Evolutionary conservation across 129 eudicot species (phyloP).

Genomic region (Saussurea involucrata): DNA sequence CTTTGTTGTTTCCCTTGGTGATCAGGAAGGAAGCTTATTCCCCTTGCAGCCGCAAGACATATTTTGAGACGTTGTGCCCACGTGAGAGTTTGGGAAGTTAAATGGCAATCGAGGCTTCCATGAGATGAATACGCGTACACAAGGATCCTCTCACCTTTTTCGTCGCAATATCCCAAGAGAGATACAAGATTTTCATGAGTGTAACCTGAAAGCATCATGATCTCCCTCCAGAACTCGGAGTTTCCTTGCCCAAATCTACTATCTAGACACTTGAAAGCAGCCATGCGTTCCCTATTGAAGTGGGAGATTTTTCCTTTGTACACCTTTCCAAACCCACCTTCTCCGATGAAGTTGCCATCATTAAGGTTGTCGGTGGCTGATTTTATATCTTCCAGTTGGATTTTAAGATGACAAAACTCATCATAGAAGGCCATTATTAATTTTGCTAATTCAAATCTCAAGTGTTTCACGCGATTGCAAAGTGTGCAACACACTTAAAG

Average conservation of each 20-base stretch:
- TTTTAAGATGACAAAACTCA: slow-evolving; percentile 16
- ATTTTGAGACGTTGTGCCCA: slow-evolving; percentile 8
- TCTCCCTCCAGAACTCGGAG: slow-evolving; percentile 16
- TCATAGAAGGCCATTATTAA: not conserved
- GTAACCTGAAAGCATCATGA: slow-evolving; percentile 12
- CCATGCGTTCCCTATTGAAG: not conserved
- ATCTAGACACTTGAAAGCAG: slow-evolving; percentile 8
- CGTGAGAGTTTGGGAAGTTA: not conserved
- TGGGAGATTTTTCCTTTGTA: slow-evolving; percentile 2
- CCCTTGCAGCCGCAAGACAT: slow-evolving; percentile 10
- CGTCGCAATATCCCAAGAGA: slow-evolving; percentile 9
- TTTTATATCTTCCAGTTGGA: slow-evolving; percentile 5
- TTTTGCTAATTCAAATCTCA: not conserved
- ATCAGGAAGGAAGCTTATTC: slow-evolving; percentile 10
- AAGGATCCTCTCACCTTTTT: slow-evolving; percentile 9
- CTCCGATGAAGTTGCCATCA: not conserved
- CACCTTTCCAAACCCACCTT: slow-evolving; percentile 1
- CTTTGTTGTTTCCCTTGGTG: slow-evolving; percentile 1
- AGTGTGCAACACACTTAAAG: too few species aligned
- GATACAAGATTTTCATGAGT: slow-evolving; percentile 15
- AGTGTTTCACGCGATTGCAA: too few species aligned
- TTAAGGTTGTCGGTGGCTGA: slow-evolving; percentile 1
- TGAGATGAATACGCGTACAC: not conserved
- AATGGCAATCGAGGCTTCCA: slow-evolving; percentile 17
- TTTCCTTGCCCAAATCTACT: slow-evolving; percentile 15